A percentile compares a stretch with the other conserved stretches of the same genome.
Evolutionary conservation across 257 asterid genomes (phyloP).

Genomic region (Haberlea rhodopensis): DNA sequence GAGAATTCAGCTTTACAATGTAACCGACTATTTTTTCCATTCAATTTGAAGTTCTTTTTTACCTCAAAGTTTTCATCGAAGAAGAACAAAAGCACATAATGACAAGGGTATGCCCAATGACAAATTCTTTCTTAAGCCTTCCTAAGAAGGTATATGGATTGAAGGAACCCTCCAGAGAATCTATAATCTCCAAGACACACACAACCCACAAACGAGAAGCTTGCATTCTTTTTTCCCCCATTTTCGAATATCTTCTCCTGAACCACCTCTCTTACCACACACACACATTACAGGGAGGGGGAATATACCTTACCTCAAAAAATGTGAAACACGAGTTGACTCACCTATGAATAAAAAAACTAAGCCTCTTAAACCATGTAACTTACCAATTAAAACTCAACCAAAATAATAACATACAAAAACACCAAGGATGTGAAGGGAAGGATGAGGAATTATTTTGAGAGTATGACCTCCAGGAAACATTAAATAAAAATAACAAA

Average conservation of each 20-base stretch:
- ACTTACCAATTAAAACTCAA: too few relatives aligned
- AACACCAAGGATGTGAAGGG: too few relatives aligned
- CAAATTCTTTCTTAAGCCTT: background rate
- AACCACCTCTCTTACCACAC: background rate
- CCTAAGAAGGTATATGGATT: background rate
- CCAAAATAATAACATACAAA: too few relatives aligned
- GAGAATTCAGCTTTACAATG: conserved; percentile 9
- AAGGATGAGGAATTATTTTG: background rate
- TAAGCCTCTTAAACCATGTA: too few relatives aligned
- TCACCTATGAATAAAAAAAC: too few relatives aligned
- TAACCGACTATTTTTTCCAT: conserved; percentile 5
- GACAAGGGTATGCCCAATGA: background rate
- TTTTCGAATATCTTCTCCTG: background rate
- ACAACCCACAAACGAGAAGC: background rate
- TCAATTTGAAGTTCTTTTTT: background rate
- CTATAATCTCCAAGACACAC: background rate
- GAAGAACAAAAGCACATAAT: conserved; percentile 9
- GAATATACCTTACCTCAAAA: too few relatives aligned
- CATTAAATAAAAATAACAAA: conserved; percentile 3
- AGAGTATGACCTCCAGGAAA: conserved; percentile 1
- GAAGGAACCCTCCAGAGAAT: background rate
- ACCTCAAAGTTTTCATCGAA: conserved; percentile 17
- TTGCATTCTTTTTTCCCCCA: too few relatives aligned
- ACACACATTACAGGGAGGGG: too few relatives aligned
- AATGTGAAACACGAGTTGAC: too few relatives aligned